Conservation (phyloP, 208 protist genomes). For the Trypanosomatidae sp. region DNA sequence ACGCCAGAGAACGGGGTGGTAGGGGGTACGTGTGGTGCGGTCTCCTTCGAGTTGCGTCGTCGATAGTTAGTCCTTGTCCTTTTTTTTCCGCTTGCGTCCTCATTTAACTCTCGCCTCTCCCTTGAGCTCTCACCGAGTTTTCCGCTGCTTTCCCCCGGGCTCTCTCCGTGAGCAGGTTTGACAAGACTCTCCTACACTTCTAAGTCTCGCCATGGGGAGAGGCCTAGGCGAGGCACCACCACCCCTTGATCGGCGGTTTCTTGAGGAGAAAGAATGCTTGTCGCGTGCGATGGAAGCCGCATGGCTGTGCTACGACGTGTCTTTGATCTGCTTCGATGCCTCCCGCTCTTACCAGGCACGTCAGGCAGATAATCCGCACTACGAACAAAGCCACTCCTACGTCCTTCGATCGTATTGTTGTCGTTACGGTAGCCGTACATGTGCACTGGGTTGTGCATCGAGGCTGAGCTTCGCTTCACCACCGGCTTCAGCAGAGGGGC, state of each 20-base stretch:
- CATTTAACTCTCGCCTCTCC: not conserved
- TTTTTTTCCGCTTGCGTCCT: not conserved
- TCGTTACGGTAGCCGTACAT: slow-evolving; percentile 12
- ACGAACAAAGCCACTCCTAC: not conserved
- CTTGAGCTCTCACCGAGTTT: not conserved
- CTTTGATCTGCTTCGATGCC: slow-evolving; percentile 1
- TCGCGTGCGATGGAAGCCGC: slow-evolving; percentile 6
- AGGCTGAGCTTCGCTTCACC: not conserved
- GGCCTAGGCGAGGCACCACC: slow-evolving; percentile 4
- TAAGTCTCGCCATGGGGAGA: slow-evolving; percentile 1
- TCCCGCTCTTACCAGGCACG: not conserved
- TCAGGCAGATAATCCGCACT: not conserved
- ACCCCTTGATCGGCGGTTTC: slow-evolving; percentile 5
- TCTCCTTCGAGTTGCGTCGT: not conserved
- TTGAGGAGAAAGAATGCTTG: slow-evolving; percentile 9
- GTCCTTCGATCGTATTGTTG: not conserved
- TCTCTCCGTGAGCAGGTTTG: not conserved
- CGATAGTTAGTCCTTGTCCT: not conserved
- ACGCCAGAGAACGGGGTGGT: not conserved
- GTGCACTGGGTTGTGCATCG: not conserved
- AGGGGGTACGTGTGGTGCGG: not conserved
- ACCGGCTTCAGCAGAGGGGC: not conserved
- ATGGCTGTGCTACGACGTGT: not conserved
- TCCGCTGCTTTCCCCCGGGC: not conserved
- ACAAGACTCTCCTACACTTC: not conserved